A percentile compares a stretch with the other conserved stretches of the same genome.
Evolutionary conservation across 1,139 yeast species (phyloP).

Genomic region (Yamadazyma kanchanaburiensis): DNA sequence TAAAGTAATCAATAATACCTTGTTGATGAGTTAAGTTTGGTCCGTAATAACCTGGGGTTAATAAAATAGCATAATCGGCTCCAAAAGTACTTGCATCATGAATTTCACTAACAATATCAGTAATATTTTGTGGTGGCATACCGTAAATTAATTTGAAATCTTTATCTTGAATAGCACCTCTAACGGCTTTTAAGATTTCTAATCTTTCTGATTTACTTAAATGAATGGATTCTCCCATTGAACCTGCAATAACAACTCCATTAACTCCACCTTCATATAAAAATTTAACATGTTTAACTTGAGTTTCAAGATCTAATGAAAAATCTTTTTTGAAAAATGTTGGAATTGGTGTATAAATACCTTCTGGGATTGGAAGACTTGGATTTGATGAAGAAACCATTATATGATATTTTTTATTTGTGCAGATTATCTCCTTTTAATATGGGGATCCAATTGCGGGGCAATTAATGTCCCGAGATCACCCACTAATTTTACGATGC

Average conservation of each 20-base stretch:
- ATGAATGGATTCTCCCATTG: slow-evolving; percentile 42
- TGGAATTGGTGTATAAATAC: slow-evolving; percentile 47
- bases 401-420: background rate
- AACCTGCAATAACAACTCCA: slow-evolving; percentile 48
- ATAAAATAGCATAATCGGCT: slow-evolving; percentile 29
- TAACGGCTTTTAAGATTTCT: slow-evolving; percentile 18
- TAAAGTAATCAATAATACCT: slow-evolving; percentile 33
- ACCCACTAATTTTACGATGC: no score
- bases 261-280: slow-evolving; percentile 39
- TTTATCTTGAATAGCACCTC: slow-evolving; percentile 24
- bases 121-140: slow-evolving; percentile 25
- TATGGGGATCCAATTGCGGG: no score
- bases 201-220: slow-evolving; percentile 31
- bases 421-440: no score
- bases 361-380: slow-evolving; percentile 14
- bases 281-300: slow-evolving; percentile 38
- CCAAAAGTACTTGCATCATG: slow-evolving; percentile 23
- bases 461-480: no score
- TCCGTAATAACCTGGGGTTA: slow-evolving; percentile 35
- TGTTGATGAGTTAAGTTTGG: slow-evolving; percentile 26
- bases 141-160: slow-evolving; percentile 32
- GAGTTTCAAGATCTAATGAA: slow-evolving; percentile 41
- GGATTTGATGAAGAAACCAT: background rate
- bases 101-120: slow-evolving; percentile 31
- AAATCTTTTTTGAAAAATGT: slow-evolving; percentile 43